These are phyloP conservation scores for Fusarium vanettenii DNA, from an alignment of 2,329 filamentous ascomycete species.

Conservation along the genomic window DNA sequence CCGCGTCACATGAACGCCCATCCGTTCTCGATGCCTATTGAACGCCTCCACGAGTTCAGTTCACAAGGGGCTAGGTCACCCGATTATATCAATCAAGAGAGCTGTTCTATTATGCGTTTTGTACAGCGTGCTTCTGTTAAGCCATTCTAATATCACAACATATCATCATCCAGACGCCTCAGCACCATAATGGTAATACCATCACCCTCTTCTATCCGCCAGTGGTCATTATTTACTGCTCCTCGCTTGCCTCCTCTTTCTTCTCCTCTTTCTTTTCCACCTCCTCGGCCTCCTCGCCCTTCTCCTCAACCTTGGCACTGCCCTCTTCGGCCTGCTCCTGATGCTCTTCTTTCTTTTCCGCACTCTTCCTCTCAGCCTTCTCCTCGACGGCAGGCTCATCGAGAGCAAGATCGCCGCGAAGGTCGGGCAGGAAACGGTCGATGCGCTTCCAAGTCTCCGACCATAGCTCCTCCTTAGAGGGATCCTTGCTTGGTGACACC, in stretches of 20 bases:
- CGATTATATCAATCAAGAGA: background rate
- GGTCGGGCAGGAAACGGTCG: constrained; percentile 72
- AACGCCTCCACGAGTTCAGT: background rate
- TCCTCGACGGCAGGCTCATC: constrained; percentile 52
- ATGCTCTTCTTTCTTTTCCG: background rate
- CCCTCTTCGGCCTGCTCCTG: constrained; percentile 3
- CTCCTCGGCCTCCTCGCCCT: constrained; percentile 8
- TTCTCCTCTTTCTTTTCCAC: constrained; percentile 11
- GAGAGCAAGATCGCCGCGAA: constrained; percentile 66
- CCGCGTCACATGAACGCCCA: constrained; percentile 3
- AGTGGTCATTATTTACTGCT: constrained; percentile 1
- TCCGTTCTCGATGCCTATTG: background rate
- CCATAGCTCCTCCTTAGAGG: constrained; percentile 68
- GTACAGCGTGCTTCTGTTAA: constrained; percentile 3
- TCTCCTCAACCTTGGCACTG: background rate
- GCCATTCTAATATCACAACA: constrained; percentile 9
- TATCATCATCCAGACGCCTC: constrained; percentile 17
- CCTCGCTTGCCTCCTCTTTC: constrained; percentile 1
- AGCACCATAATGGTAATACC: background rate
- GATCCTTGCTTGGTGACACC: constrained; percentile 72
- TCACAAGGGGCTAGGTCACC: background rate
- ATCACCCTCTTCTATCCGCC: background rate
- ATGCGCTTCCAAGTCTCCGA: constrained; percentile 74
- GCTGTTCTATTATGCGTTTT: constrained; percentile 21
- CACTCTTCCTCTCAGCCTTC: background rate